phyloP scores from a whole-genome alignment of 2,329 filamentous ascomycete genomes.

The Diaporthe citriasiana region DNA sequence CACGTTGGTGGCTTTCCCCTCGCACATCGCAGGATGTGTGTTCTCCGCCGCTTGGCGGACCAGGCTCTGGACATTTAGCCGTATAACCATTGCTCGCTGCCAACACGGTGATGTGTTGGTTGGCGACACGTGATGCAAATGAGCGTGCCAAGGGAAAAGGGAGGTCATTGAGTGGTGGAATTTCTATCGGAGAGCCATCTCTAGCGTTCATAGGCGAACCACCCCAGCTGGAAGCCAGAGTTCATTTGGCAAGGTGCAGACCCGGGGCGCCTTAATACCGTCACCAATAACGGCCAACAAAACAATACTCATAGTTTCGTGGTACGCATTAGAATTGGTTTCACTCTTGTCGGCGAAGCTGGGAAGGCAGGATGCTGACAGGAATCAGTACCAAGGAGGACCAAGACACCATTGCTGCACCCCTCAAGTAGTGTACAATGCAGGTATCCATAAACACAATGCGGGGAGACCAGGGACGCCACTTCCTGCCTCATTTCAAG shows the following conservation, averaged over 20 bases:
- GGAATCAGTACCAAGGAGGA: not conserved
- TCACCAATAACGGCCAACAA: no score
- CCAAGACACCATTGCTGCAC: slow-evolving; percentile 10
- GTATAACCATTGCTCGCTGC: slow-evolving; percentile 2
- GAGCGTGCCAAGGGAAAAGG: not conserved
- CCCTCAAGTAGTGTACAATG: not conserved
- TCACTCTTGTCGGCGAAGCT: not conserved
- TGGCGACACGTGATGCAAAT: slow-evolving; percentile 4
- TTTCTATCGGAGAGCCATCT: not conserved
- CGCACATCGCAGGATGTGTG: not conserved
- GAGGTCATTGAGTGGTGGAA: slow-evolving; percentile 15
- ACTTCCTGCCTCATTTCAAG: not conserved
- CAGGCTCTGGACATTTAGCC: not conserved
- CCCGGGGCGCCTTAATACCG: not conserved
- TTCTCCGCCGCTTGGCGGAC: not conserved
- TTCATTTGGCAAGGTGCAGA: slow-evolving; percentile 7
- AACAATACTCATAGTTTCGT: not conserved
- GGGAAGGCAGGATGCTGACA: no score
- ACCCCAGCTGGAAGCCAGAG: not conserved
- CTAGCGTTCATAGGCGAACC: not conserved
- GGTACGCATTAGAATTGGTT: not conserved
- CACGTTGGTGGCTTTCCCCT: slow-evolving; percentile 2
- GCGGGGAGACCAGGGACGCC: not conserved
- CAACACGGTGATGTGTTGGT: not conserved
- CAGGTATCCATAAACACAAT: slow-evolving; percentile 1